Percentiles rank a stretch among this genome's conserved stretches.
Conservation (phyloP, 305 asterid genomes). For the Withania somnifera region DNA sequence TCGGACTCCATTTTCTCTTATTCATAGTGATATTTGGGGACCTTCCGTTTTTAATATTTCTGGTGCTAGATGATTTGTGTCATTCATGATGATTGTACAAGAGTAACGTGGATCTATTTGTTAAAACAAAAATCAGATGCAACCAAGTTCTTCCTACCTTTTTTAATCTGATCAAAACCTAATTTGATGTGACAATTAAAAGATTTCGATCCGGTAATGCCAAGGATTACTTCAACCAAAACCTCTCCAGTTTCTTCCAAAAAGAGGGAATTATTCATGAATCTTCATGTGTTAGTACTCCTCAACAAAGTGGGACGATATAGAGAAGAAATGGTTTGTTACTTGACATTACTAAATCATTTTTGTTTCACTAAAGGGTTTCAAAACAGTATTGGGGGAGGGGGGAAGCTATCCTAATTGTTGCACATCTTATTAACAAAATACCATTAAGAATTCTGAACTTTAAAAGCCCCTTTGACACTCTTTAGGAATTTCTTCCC, state of each 20-base stretch:
- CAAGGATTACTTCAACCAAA: background rate
- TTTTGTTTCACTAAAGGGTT: background rate
- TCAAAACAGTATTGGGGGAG: background rate
- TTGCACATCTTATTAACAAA: background rate
- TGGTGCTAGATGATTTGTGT: background rate
- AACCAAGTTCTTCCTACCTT: background rate
- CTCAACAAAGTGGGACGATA: background rate
- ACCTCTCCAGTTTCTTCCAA: background rate
- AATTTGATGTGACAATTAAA: background rate
- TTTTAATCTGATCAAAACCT: background rate
- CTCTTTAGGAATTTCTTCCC: no score
- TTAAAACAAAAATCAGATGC: background rate
- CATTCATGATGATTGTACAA: background rate
- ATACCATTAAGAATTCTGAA: background rate
- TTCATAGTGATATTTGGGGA: background rate
- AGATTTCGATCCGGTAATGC: background rate
- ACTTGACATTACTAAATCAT: background rate
- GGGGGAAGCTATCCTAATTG: background rate
- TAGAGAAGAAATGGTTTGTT: background rate
- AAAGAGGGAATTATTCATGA: background rate
- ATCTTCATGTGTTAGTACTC: background rate
- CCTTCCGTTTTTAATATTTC: background rate
- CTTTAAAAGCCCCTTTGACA: background rate
- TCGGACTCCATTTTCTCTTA: background rate
- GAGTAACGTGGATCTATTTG: background rate